phyloP scores from a whole-genome alignment of 2,329 filamentous ascomycete species.

The Saccharata proteae region DNA sequence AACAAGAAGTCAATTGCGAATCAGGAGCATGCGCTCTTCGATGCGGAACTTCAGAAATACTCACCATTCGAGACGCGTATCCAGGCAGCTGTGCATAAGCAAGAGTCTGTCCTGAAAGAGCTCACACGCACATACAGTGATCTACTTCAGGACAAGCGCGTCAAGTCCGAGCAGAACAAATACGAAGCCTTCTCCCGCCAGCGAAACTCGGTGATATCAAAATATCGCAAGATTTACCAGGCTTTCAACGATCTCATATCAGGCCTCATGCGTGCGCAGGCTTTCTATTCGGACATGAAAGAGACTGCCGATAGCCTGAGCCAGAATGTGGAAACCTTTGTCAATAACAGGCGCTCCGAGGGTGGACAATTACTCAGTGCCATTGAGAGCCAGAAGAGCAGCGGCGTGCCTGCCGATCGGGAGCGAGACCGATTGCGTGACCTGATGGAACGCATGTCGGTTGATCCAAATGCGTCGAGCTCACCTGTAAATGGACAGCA shows the following conservation, averaged over 20 bases:
- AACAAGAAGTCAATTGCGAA: conserved; percentile 96
- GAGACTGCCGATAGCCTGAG: conserved; percentile 84
- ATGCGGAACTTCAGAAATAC: conserved; percentile 96
- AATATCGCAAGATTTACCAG: conserved; percentile 84
- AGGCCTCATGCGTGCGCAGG: conserved; percentile 75
- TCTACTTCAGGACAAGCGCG: conserved; percentile 84
- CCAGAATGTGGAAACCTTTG: conserved; percentile 94
- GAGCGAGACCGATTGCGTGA: conserved; percentile 77
- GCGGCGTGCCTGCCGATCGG: conserved; percentile 55
- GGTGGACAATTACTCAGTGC: conserved; percentile 78
- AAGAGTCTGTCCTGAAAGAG: conserved; percentile 88
- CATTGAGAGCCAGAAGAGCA: conserved; percentile 69
- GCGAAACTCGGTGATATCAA: conserved; percentile 65
- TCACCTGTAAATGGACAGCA: conserved; percentile 19
- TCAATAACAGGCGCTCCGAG: conserved; percentile 85
- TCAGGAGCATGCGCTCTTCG: conserved; percentile 84
- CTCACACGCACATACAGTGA: conserved; percentile 77
- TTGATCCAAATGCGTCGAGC: conserved; percentile 46
- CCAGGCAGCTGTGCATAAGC: conserved; percentile 89
- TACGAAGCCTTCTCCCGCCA: conserved; percentile 83
- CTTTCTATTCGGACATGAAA: conserved; percentile 92
- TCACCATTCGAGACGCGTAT: conserved; percentile 82
- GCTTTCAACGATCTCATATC: conserved; percentile 83
- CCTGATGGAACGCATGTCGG: conserved; percentile 91
- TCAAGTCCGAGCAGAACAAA: conserved; percentile 86